Conservation (phyloP, 2,329 filamentous ascomycete genomes). For the Cadophora sp. region DNA sequence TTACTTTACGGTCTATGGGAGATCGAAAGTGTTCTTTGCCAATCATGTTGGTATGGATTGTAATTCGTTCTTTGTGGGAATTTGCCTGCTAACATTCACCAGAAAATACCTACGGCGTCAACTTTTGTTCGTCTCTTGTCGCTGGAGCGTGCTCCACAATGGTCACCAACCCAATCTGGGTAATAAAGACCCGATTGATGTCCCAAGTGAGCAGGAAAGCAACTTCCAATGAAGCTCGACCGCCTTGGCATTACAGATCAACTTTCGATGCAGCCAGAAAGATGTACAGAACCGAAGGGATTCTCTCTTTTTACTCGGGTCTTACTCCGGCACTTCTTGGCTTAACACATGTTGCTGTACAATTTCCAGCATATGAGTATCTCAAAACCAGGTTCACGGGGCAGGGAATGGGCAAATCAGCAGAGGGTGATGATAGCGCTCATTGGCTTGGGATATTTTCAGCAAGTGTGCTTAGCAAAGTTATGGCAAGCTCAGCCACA, state of each 20-base stretch:
- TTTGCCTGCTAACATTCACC: conserved; percentile 19
- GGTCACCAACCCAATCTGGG: conserved; percentile 97
- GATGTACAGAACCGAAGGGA: conserved; percentile 91
- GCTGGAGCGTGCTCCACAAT: conserved; percentile 93
- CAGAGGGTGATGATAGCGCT: conserved; percentile 61
- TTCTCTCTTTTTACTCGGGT: conserved; percentile 93
- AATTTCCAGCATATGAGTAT: conserved; percentile 95
- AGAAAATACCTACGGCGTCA: conserved; percentile 80
- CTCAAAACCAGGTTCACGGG: conserved; percentile 92
- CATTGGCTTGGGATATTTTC: conserved; percentile 86
- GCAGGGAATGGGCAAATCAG: conserved; percentile 77
- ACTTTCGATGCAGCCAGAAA: conserved; percentile 92
- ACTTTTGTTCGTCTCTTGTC: conserved; percentile 87
- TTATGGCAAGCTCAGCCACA: conserved; percentile 91
- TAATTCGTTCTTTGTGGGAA: not conserved
- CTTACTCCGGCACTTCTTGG: conserved; percentile 91
- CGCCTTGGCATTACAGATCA: conserved; percentile 90
- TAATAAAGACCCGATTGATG: conserved; percentile 98
- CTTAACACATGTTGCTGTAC: conserved; percentile 92
- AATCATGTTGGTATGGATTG: conserved; percentile 63
- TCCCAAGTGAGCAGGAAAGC: conserved; percentile 76
- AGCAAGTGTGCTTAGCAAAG: conserved; percentile 92
- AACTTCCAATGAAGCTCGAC: conserved; percentile 59
- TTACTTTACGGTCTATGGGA: conserved; percentile 96
- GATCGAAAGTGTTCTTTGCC: conserved; percentile 77